Percentiles rank a stretch among this genome's conserved stretches.
Conservation (phyloP, 2,329 filamentous ascomycete genomes). For the Rutstroemia sydowiana region DNA sequence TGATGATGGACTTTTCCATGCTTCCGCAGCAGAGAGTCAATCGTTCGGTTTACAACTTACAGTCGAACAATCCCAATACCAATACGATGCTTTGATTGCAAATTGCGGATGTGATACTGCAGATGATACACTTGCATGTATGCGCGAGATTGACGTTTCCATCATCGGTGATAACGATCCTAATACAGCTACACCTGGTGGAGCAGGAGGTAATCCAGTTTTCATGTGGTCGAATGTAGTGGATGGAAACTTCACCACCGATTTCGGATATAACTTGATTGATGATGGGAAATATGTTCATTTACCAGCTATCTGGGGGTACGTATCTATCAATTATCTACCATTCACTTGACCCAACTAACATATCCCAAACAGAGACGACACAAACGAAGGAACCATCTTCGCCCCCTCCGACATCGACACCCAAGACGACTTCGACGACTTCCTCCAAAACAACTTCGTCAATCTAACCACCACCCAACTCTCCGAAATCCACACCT, state of each 20-base stretch:
- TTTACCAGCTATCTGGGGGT: constrained; percentile 45
- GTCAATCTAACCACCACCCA: constrained; percentile 45
- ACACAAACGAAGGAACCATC: constrained; percentile 58
- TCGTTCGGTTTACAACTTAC: constrained; percentile 44
- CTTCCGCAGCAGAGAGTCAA: constrained; percentile 42
- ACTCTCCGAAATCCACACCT: constrained; percentile 41
- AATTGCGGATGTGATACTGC: constrained; percentile 36
- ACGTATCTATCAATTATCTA: not conserved
- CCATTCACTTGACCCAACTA: not conserved
- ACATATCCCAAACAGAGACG: constrained; percentile 33
- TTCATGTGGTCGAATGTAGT: constrained; percentile 50
- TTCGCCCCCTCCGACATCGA: constrained; percentile 49
- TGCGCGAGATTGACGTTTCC: constrained; percentile 36
- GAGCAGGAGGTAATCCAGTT: constrained; percentile 32
- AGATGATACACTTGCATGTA: constrained; percentile 37
- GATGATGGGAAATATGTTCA: constrained; percentile 42
- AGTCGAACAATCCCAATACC: constrained; percentile 41
- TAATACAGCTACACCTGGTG: constrained; percentile 32
- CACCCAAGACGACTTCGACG: constrained; percentile 36
- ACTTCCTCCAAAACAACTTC: constrained; percentile 52
- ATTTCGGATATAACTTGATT: constrained; percentile 44
- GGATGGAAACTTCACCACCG: constrained; percentile 44
- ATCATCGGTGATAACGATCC: constrained; percentile 38
- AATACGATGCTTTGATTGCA: constrained; percentile 42
- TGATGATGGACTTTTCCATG: constrained; percentile 43